phyloP scores from a whole-genome alignment of 176 grass and related monocot species.

The Hordeum vulgare region DNA sequence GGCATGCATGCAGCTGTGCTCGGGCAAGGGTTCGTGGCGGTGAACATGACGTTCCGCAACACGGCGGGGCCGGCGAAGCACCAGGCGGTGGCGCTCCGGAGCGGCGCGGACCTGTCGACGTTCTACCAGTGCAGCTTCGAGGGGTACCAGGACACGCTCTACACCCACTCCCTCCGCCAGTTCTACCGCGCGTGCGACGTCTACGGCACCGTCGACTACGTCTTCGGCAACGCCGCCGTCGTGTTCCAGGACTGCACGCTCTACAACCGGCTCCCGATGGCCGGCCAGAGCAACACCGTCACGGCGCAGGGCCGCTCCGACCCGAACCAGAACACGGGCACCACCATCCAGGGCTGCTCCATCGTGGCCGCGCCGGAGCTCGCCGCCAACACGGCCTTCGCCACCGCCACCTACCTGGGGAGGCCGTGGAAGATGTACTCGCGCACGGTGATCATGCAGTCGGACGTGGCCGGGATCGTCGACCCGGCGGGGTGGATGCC shows the following conservation, averaged over 20 bases:
- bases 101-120: conserved; percentile 58
- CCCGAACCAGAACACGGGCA: conserved; percentile 95
- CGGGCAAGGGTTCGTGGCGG: conserved; percentile 71
- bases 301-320: conserved; percentile 86
- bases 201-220: conserved; percentile 94
- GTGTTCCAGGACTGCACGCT: conserved; percentile 81
- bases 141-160: conserved; percentile 95
- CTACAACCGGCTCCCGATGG: conserved; percentile 56
- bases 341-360: conserved; percentile 54
- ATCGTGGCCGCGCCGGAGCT: conserved; percentile 60
- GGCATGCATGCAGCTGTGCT: conserved; percentile 56
- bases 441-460: conserved; percentile 79
- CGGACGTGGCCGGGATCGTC: conserved; percentile 39
- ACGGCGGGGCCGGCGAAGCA: conserved; percentile 67
- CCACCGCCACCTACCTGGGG: conserved; percentile 56
- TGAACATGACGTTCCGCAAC: conserved; percentile 95
- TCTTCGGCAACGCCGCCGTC: conserved; percentile 88
- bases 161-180: conserved; percentile 82
- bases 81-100: conserved; percentile 79
- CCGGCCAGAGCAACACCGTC: conserved; percentile 80
- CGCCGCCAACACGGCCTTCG: conserved; percentile 35
- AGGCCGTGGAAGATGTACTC: conserved; percentile 85
- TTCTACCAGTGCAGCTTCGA: conserved; percentile 99
- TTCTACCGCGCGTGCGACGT: conserved; percentile 94
- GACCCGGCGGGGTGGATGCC: conserved; percentile 73